Evolutionary conservation across 2,329 filamentous ascomycete species (phyloP).

Genomic region (Hypoxylon sp.): DNA sequence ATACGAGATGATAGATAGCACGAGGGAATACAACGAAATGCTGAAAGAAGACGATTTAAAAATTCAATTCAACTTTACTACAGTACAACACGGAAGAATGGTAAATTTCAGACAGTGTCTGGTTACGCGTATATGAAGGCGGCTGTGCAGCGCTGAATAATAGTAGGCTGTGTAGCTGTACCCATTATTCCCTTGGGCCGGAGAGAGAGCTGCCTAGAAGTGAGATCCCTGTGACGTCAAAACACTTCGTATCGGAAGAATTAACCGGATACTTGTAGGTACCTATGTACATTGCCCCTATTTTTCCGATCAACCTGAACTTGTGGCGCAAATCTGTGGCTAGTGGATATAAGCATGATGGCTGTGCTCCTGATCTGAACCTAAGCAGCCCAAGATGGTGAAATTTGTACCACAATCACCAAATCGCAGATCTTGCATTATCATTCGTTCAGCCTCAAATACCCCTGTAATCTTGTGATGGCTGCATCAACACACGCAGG

Average conservation of each 20-base stretch:
- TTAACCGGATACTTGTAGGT: not conserved
- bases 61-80: constrained; percentile 10
- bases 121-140: constrained; percentile 5
- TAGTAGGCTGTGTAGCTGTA: constrained; percentile 38
- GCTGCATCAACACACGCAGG: constrained; percentile 5
- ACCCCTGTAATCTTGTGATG: constrained; percentile 24
- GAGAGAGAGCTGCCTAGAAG: no score
- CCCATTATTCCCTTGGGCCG: constrained; percentile 32
- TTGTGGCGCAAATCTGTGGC: not conserved
- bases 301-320: constrained; percentile 9
- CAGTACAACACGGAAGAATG: constrained; percentile 6
- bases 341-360: constrained; percentile 8
- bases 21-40: constrained; percentile 14
- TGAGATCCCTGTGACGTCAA: constrained; percentile 4
- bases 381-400: constrained; percentile 22
- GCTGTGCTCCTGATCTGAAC: constrained; percentile 9
- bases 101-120: constrained; percentile 4
- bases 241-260: not conserved
- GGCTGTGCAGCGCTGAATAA: constrained; percentile 29
- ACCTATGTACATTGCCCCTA: no score
- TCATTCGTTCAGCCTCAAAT: constrained; percentile 39
- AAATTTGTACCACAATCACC: constrained; percentile 42
- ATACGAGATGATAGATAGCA: constrained; percentile 9
- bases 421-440: constrained; percentile 31
- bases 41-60: constrained; percentile 22